Evolutionary conservation across 768 basidiomycete species (phyloP), one percentile per base, ranked within the genome.

Genomic region (Termitomyces sp.): DNA sequence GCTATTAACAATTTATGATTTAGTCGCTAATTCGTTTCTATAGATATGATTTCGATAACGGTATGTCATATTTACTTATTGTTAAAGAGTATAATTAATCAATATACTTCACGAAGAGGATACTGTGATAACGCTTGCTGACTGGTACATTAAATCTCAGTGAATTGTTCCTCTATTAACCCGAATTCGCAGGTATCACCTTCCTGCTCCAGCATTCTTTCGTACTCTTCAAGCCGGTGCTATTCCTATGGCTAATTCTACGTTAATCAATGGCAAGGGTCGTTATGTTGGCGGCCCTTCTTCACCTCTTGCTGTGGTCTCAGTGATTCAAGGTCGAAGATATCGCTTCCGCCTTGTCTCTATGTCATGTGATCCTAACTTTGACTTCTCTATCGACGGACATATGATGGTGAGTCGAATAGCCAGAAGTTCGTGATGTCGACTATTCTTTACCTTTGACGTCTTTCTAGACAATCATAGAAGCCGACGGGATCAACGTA

Each of bases 271-370:
- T 40, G 82, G 82, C 0, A 64, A 62, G 18, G 82, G 83, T 22
- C 78, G 82, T 43, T 78, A 74, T 62, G 9, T 60, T 5, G 75
- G 71, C 6, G 80, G 81, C 3, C 77, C 81, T 6, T 30, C 57
- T 2, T 63, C 69, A 2, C 63, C 72, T 2, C 70, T 84, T 22
- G 62, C 83, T 0, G 73, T 83, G 4, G 67, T 85, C 57, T 70
- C 71, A 38, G 80, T 86, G 20, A 43, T 64, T 4, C 57, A 51
- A 0, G 74, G 75, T 14, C 67, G 65, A 45, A 73, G 80, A 4
- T 85, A 85, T 61, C 77, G 85, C 16, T 80, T 86, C 69, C 77
- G 84, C 4, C 40, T 87, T 2, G 60, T 86, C 35, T 70, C 74
- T 9, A 74, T 77, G 5, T 79, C 83, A 22, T 86, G 85, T 63